phyloP scores from a whole-genome alignment of 2,329 filamentous ascomycete species.

The Scedosporium aurantiacum region DNA sequence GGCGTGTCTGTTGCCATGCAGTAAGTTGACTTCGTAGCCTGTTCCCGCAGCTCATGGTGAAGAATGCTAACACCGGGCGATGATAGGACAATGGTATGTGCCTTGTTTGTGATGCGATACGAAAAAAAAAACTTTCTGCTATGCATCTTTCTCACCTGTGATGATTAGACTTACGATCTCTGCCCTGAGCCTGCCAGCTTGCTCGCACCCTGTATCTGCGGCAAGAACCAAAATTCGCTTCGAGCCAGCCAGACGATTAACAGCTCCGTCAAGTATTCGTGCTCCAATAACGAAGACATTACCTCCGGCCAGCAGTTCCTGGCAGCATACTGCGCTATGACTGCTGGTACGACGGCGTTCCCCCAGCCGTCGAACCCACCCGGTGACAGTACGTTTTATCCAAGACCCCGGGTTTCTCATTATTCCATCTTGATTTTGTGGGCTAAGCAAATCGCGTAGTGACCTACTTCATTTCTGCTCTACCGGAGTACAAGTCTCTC shows the following conservation, averaged over 20 bases:
- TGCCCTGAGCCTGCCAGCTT: constrained; percentile 29
- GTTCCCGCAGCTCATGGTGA: neutral
- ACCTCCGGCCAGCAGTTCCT: constrained; percentile 39
- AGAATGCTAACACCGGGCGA: neutral
- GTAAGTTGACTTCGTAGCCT: neutral
- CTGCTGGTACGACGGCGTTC: constrained; percentile 36
- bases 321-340: constrained; percentile 39
- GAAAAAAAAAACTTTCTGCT: neutral
- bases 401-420: neutral
- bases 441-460: constrained; percentile 19
- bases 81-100: neutral
- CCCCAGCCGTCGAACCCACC: constrained; percentile 33
- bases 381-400: constrained; percentile 33
- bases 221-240: constrained; percentile 36
- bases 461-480: constrained; percentile 42
- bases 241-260: constrained; percentile 31
- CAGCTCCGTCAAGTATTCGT: constrained; percentile 29
- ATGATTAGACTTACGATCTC: constrained; percentile 16
- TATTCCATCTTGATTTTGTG: constrained; percentile 5
- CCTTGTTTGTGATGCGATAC: neutral
- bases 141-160: neutral
- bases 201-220: constrained; percentile 40
- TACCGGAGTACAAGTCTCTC: constrained; percentile 33
- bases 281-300: constrained; percentile 33
- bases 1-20: constrained; percentile 27